Evolutionary conservation across 768 basidiomycete species (phyloP).

Genomic region (Neoboletus magnificus): DNA sequence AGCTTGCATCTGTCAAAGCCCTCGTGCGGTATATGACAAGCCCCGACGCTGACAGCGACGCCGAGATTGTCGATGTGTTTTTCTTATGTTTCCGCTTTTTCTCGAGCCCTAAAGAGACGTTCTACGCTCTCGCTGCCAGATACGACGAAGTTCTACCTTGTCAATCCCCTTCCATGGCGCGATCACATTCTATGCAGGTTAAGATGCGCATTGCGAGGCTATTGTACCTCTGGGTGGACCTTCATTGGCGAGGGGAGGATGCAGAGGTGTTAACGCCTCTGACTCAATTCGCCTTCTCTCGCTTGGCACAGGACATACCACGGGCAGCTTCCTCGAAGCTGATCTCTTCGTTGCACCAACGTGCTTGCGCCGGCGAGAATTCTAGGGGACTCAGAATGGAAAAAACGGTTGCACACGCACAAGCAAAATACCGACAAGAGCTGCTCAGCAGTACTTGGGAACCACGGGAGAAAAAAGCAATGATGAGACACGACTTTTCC

Average conservation of each 20-base stretch:
- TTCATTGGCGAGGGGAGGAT: conserved; percentile 61
- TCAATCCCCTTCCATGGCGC: conserved; percentile 32
- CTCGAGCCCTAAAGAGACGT: conserved; percentile 46
- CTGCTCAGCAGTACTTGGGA: conserved; percentile 22
- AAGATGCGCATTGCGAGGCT: conserved; percentile 59
- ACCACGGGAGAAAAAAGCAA: conserved; percentile 27
- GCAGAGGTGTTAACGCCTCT: conserved; percentile 31
- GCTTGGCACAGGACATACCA: conserved; percentile 31
- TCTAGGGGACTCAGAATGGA: conserved; percentile 27
- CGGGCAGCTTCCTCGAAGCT: conserved; percentile 26
- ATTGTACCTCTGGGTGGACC: conserved; percentile 67
- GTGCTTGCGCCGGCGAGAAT: conserved; percentile 18
- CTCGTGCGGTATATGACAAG: conserved; percentile 48
- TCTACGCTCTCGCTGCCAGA: conserved; percentile 44
- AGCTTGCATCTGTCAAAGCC: conserved; percentile 39
- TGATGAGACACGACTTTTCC: conserved; percentile 27
- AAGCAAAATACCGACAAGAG: conserved; percentile 17
- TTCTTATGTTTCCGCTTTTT: conserved; percentile 74
- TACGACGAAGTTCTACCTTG: conserved; percentile 39
- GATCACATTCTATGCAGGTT: conserved; percentile 44
- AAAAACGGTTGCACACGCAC: conserved; percentile 23
- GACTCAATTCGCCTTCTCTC: conserved; percentile 30
- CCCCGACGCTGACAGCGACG: conserved; percentile 37
- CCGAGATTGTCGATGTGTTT: conserved; percentile 50
- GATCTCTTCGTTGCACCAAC: conserved; percentile 30